A percentile compares a stretch with the other conserved stretches of the same genome.
Evolutionary conservation across 2,329 filamentous ascomycete species (phyloP).

Genomic region (Diaporthe vexans): DNA sequence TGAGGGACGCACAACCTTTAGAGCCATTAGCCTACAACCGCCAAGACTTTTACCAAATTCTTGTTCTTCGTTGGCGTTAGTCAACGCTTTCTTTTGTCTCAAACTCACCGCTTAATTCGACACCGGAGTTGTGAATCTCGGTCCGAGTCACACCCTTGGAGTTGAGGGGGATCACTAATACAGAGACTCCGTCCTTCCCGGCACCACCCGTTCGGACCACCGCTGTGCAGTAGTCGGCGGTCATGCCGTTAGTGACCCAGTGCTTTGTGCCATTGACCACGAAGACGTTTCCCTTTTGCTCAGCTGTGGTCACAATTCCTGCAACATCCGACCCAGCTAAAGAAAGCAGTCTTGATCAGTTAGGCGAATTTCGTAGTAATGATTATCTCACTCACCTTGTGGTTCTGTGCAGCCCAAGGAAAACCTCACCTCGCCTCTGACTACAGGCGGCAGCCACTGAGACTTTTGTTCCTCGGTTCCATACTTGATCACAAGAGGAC

Average conservation of each 20-base stretch:
- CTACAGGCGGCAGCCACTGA: constrained; percentile 17
- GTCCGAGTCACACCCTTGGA: constrained; percentile 61
- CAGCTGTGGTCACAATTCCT: constrained; percentile 51
- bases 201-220: constrained; percentile 68
- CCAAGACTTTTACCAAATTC: neutral
- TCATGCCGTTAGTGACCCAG: constrained; percentile 72
- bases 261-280: constrained; percentile 74
- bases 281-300: constrained; percentile 58
- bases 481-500: constrained; percentile 37
- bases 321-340: constrained; percentile 25
- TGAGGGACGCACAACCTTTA: constrained; percentile 2
- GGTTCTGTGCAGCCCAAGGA: constrained; percentile 39
- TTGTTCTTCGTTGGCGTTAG: neutral
- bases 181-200: constrained; percentile 63
- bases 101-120: constrained; percentile 58
- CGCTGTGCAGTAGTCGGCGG: constrained; percentile 69
- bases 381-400: constrained; percentile 64
- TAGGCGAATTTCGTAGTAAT: neutral
- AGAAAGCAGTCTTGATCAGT: neutral
- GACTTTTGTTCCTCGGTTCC: constrained; percentile 38
- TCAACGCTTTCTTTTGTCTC: neutral
- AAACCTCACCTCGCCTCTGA: constrained; percentile 32
- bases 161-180: constrained; percentile 65
- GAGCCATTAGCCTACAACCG: neutral
- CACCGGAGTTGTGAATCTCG: constrained; percentile 72